Conservation (phyloP, 1,139 yeast genomes). For the Pichiaceae sp. region DNA sequence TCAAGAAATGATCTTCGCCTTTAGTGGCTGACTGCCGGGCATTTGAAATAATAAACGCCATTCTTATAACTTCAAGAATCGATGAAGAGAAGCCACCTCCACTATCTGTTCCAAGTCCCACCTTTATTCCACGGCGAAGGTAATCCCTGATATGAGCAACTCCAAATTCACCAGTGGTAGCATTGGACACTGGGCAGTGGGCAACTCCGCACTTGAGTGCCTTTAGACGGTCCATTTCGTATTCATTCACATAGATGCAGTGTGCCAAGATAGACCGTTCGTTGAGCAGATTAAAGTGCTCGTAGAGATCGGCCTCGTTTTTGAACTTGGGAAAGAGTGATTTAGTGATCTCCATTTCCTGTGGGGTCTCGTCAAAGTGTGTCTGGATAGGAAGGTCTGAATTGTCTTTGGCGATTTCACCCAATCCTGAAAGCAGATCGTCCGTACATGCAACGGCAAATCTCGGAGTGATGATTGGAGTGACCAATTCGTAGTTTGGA, state of each 20-base stretch:
- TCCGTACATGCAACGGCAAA: slow-evolving; percentile 87
- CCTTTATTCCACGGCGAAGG: slow-evolving; percentile 59
- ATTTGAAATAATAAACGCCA: slow-evolving; percentile 68
- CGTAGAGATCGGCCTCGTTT: slow-evolving; percentile 72
- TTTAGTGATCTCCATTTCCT: slow-evolving; percentile 71
- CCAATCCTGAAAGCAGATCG: slow-evolving; percentile 54
- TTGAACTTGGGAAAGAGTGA: slow-evolving; percentile 63
- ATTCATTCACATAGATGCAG: slow-evolving; percentile 64
- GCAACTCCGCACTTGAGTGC: slow-evolving; percentile 61
- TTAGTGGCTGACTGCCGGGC: slow-evolving; percentile 53
- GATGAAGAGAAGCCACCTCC: slow-evolving; percentile 88
- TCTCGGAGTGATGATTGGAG: slow-evolving; percentile 85
- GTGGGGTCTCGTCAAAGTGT: slow-evolving; percentile 73
- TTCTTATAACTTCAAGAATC: slow-evolving; percentile 66
- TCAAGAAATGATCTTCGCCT: slow-evolving; percentile 40
- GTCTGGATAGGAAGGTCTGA: slow-evolving; percentile 80
- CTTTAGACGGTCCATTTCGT: slow-evolving; percentile 54
- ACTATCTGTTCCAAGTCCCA: slow-evolving; percentile 84
- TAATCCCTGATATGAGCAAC: slow-evolving; percentile 77
- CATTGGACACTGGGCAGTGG: slow-evolving; percentile 91
- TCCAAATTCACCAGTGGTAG: slow-evolving; percentile 79
- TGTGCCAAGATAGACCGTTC: slow-evolving; percentile 78
- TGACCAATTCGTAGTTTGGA: slow-evolving; percentile 35
- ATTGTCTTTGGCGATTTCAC: slow-evolving; percentile 40
- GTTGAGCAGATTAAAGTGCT: slow-evolving; percentile 50